Evolutionary conservation across 2,329 filamentous ascomycete species (phyloP), one percentile per base, ranked within the genome.

Genomic region (Amauroascus verrucosus): DNA sequence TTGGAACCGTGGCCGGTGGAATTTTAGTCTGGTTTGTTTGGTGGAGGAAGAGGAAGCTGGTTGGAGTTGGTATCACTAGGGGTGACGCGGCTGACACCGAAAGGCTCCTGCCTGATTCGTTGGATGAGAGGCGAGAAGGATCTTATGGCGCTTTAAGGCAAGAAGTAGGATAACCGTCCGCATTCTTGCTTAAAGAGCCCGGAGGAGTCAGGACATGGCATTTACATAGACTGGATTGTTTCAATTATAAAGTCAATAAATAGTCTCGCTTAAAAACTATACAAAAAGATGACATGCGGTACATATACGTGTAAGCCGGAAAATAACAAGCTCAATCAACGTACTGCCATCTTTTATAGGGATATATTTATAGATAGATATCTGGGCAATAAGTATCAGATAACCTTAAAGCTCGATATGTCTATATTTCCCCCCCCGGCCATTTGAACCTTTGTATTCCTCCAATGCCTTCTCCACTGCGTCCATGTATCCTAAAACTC

Each of bases 401-500:
- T n/a, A 9, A 28, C 20, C 9, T 43, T n/a, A 40, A 57, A 72
- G 54, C 54, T 71, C 66, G 33, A 72, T 51, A 46, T 72, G 53
- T 22, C 59, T 54, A 56, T 72, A 72, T 54, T 64, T 67, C 32
- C 61, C 64, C 18, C 64, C 65, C 40, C 64, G 58, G 5, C 65
- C 67, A 26, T 62, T 66, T 22, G 65, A 63, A 49, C 67, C 65
- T 38, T 57, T 55, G 46, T 65, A 68, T 45, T 69, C 70, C 48
- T 80, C 84, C 20, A 95, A 68, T 0, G 85, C 85, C 56, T 83
- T 78, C 68, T 95, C 88, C 2, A 95, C 76, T 52, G 79, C 77
- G 69, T 84, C 77, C 88, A 95, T 95, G 13, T 85, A 76, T 0
- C 84, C 81, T 48, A 95, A 70, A 0, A 95, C 87, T 72, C 91